A percentile compares a stretch with the other conserved stretches of the same genome.
These are phyloP conservation scores for Magnolia changhungtana DNA, from an alignment of 164 flowering plant species.

Conservation along the genomic window DNA sequence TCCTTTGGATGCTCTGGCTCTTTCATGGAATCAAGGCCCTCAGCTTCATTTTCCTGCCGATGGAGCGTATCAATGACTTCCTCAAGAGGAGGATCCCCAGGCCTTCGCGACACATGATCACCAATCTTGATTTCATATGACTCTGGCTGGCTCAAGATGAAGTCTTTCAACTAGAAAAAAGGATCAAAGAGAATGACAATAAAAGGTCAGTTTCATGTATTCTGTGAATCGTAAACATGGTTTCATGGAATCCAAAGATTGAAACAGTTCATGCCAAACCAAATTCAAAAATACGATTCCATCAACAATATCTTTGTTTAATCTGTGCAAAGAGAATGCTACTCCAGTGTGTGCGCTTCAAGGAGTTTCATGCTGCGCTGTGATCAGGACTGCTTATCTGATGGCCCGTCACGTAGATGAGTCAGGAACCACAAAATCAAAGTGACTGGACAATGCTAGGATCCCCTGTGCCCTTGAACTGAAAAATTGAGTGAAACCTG, in stretches of 20 bases:
- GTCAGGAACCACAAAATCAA: no score
- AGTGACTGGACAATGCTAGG: no score
- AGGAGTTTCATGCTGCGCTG: no score
- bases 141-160: slow-evolving; percentile 72
- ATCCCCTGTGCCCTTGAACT: no score
- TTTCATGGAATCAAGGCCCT: not conserved
- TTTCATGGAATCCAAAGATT: not conserved
- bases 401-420: no score
- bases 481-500: no score
- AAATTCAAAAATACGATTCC: no score
- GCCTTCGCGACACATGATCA: slow-evolving; percentile 64
- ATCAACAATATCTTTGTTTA: no score
- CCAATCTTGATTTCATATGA: slow-evolving; percentile 96
- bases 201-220: not conserved
- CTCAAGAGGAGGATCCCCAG: slow-evolving; percentile 87
- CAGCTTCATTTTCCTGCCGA: slow-evolving; percentile 24
- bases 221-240: not conserved
- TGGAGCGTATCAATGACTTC: slow-evolving; percentile 52
- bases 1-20: slow-evolving; percentile 29
- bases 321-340: no score
- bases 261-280: not conserved
- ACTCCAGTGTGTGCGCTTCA: no score
- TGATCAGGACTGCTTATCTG: no score
- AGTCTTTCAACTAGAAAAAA: slow-evolving; percentile 62
- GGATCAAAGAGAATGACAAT: not conserved